Evolutionary conservation across 345 rosid species (phyloP).

Genomic region (Crucihimalaya himalaica): DNA sequence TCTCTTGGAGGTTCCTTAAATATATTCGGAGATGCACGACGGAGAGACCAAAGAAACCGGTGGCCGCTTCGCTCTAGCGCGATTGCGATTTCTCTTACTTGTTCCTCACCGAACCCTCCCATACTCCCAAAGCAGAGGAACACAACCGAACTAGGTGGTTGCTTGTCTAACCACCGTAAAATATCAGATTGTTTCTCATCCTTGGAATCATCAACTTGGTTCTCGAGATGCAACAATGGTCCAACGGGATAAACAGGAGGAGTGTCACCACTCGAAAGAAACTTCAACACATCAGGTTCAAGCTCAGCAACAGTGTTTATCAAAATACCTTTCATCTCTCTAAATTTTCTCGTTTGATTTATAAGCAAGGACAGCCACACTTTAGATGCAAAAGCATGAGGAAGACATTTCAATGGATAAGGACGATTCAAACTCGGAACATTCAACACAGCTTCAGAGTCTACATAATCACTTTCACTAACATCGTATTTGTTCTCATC

Average conservation of each 20-base stretch:
- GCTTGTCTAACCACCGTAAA: conserved; percentile 55
- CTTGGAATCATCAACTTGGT: not conserved
- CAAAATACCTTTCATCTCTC: conserved; percentile 41
- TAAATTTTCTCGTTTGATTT: conserved; percentile 8
- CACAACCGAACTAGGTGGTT: conserved; percentile 52
- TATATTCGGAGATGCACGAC: conserved; percentile 25
- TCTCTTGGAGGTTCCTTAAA: conserved; percentile 27
- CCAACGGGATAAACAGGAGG: conserved; percentile 49
- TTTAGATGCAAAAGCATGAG: not conserved
- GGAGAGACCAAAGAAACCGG: conserved; percentile 58
- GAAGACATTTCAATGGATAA: conserved; percentile 42
- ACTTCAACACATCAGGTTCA: conserved; percentile 36
- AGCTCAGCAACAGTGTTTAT: conserved; percentile 50
- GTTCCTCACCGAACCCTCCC: conserved; percentile 54
- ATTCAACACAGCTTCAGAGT: conserved; percentile 37
- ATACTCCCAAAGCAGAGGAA: conserved; percentile 73
- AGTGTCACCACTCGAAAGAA: conserved; percentile 6
- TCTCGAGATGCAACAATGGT: conserved; percentile 47
- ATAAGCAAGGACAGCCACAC: accelerated
- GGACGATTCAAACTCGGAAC: conserved; percentile 44
- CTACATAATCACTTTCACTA: conserved; percentile 19
- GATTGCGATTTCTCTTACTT: conserved; percentile 45
- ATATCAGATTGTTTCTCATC: conserved; percentile 23
- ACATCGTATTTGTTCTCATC: conserved; percentile 13
- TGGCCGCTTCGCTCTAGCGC: conserved; percentile 48